Base-by-base conservation (phyloP, 768 basidiomycete genomes). In the Xerocomellus amylosporus region DNA sequence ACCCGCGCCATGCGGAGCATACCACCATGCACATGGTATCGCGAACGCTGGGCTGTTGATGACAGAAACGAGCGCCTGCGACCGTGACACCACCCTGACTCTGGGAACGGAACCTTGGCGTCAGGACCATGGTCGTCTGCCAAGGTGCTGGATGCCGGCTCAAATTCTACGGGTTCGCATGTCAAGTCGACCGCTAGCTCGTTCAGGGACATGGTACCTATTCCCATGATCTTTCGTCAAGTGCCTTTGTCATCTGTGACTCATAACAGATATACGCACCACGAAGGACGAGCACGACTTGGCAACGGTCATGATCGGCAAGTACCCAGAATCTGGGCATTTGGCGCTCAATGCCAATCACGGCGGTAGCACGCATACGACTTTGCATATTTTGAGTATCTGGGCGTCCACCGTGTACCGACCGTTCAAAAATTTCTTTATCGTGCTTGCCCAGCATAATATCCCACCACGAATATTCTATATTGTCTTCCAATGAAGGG, bases 291-390 rank as follows among this genome's bases (percentile, higher is more conserved):
- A 93, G 79, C 10, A 92, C 87, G 45, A 93, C 79, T 66, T 92
- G 86, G 5, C 72, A 74, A 37, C 90, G 77, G 42, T 77, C 77
- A 63, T 93, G 87, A 66, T 93, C 91, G 1, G 88, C 91, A 19
- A 93, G 75, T 4, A 92, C 85, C 90, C 91, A 93, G 66, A 87
- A 93, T 34, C 88, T 77, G 3, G 91, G 90, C 84, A 90, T 87
- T 56, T 84, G 76, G 56, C 82, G 79, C 59, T 86, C 85, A 44
- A 78, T 74, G 14, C 88, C 86, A 22, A 87, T 77, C 33, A 85
- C 81, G 8, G 85, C 85, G 6, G 81, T 83, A 8, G 81, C 74
- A 52, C 77, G 77, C 72, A 81, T 74, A 51, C 75, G 77, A 28
- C 69, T 73, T 44, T 61, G 65, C 43, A 67, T 49, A 22, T 69